These are phyloP conservation scores for Solanum sejunctum DNA, from an alignment of 257 asterid species.

Conservation along the genomic window DNA sequence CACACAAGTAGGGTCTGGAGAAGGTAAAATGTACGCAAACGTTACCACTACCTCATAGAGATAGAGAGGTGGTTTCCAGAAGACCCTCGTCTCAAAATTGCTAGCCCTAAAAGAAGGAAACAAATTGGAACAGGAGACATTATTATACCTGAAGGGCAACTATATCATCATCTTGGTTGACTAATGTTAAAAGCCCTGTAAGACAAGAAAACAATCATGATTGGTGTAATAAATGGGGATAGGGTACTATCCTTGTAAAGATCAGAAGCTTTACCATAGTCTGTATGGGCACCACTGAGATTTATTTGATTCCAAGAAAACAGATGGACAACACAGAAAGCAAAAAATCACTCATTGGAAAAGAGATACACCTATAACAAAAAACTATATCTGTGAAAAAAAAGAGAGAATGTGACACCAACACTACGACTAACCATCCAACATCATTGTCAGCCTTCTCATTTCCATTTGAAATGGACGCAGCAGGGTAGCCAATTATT, in stretches of 20 bases:
- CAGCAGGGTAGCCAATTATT: conserved; percentile 78
- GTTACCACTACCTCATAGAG: no score
- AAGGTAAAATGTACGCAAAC: no score
- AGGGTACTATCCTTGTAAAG: neutral
- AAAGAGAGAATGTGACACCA: neutral
- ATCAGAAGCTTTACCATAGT: conserved; percentile 53
- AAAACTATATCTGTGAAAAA: neutral
- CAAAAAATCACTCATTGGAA: conserved; percentile 6
- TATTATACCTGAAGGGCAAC: conserved; percentile 63
- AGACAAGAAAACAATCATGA: neutral
- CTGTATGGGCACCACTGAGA: conserved; percentile 92
- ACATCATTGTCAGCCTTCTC: conserved; percentile 31
- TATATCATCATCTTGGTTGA: conserved; percentile 83
- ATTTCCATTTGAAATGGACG: conserved; percentile 16
- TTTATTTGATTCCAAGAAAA: conserved; percentile 6
- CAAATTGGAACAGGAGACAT: neutral
- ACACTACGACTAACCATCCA: conserved; percentile 50
- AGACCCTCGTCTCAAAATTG: no score
- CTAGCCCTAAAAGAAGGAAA: no score
- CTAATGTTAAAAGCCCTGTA: conserved; percentile 76
- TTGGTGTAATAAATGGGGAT: neutral
- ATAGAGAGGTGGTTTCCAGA: neutral
- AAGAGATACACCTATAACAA: neutral
- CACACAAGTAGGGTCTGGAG: no score
- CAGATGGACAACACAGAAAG: conserved; percentile 7